A percentile compares a stretch with the other conserved stretches of the same genome.
Conservation (phyloP, 805 yeast genomes). For the Candida andamanensis region DNA sequence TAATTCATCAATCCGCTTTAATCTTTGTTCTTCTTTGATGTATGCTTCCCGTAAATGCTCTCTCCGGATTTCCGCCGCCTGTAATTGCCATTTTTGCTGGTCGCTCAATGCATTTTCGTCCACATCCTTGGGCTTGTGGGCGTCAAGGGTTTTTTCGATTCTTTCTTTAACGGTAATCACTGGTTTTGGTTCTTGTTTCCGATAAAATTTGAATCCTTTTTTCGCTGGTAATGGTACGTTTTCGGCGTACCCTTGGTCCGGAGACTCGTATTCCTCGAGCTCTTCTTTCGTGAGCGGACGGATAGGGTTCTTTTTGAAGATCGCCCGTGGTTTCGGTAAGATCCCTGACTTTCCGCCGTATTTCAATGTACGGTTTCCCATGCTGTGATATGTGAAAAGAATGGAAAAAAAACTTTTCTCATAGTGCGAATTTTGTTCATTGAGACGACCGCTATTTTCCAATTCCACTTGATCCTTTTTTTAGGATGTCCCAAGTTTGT, state of each 20-base stretch:
- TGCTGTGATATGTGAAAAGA: constrained; percentile 10
- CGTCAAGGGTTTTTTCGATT: constrained; percentile 51
- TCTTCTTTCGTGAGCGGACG: constrained; percentile 45
- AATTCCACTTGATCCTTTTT: too few species aligned
- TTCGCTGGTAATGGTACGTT: constrained; percentile 64
- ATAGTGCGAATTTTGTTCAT: too few species aligned
- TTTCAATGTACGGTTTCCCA: constrained; percentile 48
- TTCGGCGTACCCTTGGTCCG: constrained; percentile 63
- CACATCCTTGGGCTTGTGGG: constrained; percentile 19
- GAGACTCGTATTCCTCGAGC: constrained; percentile 38
- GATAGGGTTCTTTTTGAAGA: constrained; percentile 60
- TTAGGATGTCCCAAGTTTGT: too few species aligned
- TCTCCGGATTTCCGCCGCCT: constrained; percentile 65
- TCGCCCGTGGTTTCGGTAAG: constrained; percentile 71
- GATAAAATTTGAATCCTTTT: constrained; percentile 38
- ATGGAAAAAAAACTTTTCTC: too few species aligned
- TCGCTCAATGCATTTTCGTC: constrained; percentile 21
- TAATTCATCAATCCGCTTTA: constrained; percentile 34
- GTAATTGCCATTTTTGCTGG: constrained; percentile 43
- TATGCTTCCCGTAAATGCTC: constrained; percentile 63
- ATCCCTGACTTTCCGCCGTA: constrained; percentile 73
- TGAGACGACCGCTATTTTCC: too few species aligned
- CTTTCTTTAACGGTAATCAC: constrained; percentile 57
- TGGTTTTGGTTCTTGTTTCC: constrained; percentile 49
- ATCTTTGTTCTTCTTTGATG: constrained; percentile 45